Percentiles rank a stretch among this genome's conserved stretches.
Evolutionary conservation across 2,329 filamentous ascomycete species (phyloP).

Genomic region (Cercospora sp.): DNA sequence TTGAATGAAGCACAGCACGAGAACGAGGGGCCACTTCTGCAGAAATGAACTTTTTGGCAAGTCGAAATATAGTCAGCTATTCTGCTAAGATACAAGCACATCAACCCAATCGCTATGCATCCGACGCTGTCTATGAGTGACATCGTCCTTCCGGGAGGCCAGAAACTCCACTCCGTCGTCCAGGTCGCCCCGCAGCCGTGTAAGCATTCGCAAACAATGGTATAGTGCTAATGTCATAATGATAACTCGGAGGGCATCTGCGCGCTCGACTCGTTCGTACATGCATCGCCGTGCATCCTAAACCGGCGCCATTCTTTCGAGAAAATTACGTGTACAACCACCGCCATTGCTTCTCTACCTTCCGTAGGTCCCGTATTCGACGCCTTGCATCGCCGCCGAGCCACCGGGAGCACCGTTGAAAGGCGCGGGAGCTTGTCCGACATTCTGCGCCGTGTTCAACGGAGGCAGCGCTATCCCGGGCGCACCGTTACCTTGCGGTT

Average conservation of each 20-base stretch:
- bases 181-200: background rate
- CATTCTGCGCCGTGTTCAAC: slow-evolving; percentile 30
- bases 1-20: background rate
- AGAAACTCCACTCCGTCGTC: slow-evolving; percentile 3
- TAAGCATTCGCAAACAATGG: slow-evolving; percentile 24
- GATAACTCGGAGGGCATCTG: slow-evolving; percentile 3
- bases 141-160: slow-evolving; percentile 10
- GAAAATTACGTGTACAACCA: background rate
- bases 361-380: slow-evolving; percentile 44
- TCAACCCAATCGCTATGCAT: slow-evolving; percentile 4
- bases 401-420: slow-evolving; percentile 36
- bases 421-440: slow-evolving; percentile 27
- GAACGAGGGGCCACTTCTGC: background rate
- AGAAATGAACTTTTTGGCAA: background rate
- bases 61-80: slow-evolving; percentile 1
- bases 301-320: slow-evolving; percentile 4
- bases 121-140: slow-evolving; percentile 1
- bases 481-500: slow-evolving; percentile 36
- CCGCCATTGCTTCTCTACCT: slow-evolving; percentile 13
- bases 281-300: slow-evolving; percentile 4
- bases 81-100: slow-evolving; percentile 13
- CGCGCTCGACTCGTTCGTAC: background rate
- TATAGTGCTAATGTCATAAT: slow-evolving; percentile 26
- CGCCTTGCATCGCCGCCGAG: slow-evolving; percentile 50
- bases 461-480: slow-evolving; percentile 41